phyloP scores from a whole-genome alignment of 176 grass and related monocot species.

The sorghum (Sorghum bicolor) region DNA sequence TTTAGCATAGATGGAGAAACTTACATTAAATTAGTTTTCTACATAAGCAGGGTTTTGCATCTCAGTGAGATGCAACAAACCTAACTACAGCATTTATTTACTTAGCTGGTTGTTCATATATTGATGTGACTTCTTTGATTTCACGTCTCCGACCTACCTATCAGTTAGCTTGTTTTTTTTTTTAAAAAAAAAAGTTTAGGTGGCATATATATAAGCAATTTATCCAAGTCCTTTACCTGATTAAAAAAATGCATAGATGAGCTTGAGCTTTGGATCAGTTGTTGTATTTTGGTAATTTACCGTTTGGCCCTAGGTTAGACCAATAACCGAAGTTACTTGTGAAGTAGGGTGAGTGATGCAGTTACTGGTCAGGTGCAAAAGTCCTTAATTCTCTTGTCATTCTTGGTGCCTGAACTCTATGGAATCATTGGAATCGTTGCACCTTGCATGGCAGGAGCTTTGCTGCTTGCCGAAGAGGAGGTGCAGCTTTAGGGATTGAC shows the following conservation, averaged over 20 bases:
- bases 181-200: background rate
- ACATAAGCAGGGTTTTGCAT: conserved; percentile 4
- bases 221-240: background rate
- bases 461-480: background rate
- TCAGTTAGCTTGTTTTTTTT: background rate
- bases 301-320: background rate
- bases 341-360: background rate
- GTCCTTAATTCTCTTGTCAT: background rate
- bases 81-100: background rate
- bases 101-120: background rate
- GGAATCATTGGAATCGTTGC: background rate
- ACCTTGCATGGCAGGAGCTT: background rate
- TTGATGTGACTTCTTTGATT: background rate
- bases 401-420: background rate
- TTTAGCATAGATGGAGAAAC: conserved; percentile 4
- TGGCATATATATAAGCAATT: background rate
- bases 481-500: background rate
- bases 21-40: background rate
- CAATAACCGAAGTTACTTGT: background rate
- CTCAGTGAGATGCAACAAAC: background rate
- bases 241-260: background rate
- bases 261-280: too few relatives aligned
- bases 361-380: background rate
- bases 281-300: too few relatives aligned
- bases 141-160: too few relatives aligned